Evolutionary conservation across 1,139 yeast species (phyloP).

Genomic region (Kurtzmaniella quercitrusa): DNA sequence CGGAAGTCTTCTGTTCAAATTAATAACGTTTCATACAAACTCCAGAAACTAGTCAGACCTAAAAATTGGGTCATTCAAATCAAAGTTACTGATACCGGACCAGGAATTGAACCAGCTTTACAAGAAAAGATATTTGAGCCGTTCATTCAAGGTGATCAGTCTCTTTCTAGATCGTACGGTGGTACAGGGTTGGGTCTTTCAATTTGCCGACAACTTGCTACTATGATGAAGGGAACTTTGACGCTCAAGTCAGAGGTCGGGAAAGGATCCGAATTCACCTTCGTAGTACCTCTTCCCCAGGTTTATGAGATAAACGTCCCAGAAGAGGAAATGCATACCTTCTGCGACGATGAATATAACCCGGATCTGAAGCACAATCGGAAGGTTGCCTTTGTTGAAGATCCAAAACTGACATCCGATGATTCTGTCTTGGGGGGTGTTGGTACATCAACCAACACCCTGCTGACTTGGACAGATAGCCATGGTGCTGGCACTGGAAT

Average conservation of each 20-base stretch:
- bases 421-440: neutral
- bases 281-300: slow-evolving; percentile 74
- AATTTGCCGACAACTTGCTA: slow-evolving; percentile 86
- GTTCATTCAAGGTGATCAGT: slow-evolving; percentile 95
- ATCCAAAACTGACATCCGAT: neutral
- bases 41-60: slow-evolving; percentile 34
- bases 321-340: slow-evolving; percentile 33
- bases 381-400: slow-evolving; percentile 31
- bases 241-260: slow-evolving; percentile 65
- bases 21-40: slow-evolving; percentile 28
- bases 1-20: slow-evolving; percentile 16
- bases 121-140: slow-evolving; percentile 91
- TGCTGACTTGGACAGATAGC: neutral
- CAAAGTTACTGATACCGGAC: slow-evolving; percentile 84
- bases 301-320: slow-evolving; percentile 54
- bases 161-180: slow-evolving; percentile 84
- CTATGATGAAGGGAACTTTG: slow-evolving; percentile 84
- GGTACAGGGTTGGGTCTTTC: slow-evolving; percentile 96
- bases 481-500: neutral
- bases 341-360: slow-evolving; percentile 44
- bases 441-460: slow-evolving; percentile 4
- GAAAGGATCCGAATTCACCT: slow-evolving; percentile 74
- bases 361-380: slow-evolving; percentile 32
- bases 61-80: slow-evolving; percentile 64
- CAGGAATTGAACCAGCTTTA: slow-evolving; percentile 78